Evolutionary conservation across 257 asterid species (phyloP), one percentile per base, ranked within the genome.

Genomic region (Solanum clarkiae): DNA sequence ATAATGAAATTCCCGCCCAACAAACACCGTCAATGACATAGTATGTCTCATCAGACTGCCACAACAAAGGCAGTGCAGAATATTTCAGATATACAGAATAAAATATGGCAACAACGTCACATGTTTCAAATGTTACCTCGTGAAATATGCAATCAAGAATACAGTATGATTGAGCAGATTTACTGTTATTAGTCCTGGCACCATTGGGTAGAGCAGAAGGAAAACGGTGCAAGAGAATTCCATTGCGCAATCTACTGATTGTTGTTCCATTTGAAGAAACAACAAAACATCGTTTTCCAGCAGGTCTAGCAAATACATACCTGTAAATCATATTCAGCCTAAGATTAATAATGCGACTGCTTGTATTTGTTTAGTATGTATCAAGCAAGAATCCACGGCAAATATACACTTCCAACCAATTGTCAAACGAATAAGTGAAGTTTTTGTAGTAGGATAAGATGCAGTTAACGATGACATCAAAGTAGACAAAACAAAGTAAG

Each of bases 121-220:
- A 18, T 87, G 20, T 55, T 36, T 7, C 4, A 29, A 17, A 13
- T 84, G 45, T 72, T 89, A 97, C 98, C 99, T 97, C 99, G 22
- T 97, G 98, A 90, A 93, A 97, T 86, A 97, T 92, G 91, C 99
- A 97, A 87, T 97, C 98, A 22, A 97, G 98, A 82, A 97, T 93
- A 86, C 97, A 97, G 82, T 94, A 95, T 13, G 97, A 94, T 72
- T 93, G 97, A 83, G 94, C 93, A 18, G 99, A 89, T 32, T 92
- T 90, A 57, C 86, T 74, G 62, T 94, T 92, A 84, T 85, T 92
- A 55, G 84, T 85, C 87, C 92, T 89, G 59, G 99, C 90, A 51
- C 99, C 99, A 86, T 87, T 91, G 8, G 99, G 99, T 77, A 97
- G 87, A 81, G 98, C 94, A 85, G 99, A 97, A 80, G 98, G 99